Percentiles rank a stretch among this genome's conserved stretches.
Conservation (phyloP, 1,284 basidiomycete genomes). For the Exobasidium cylindrosporum region DNA sequence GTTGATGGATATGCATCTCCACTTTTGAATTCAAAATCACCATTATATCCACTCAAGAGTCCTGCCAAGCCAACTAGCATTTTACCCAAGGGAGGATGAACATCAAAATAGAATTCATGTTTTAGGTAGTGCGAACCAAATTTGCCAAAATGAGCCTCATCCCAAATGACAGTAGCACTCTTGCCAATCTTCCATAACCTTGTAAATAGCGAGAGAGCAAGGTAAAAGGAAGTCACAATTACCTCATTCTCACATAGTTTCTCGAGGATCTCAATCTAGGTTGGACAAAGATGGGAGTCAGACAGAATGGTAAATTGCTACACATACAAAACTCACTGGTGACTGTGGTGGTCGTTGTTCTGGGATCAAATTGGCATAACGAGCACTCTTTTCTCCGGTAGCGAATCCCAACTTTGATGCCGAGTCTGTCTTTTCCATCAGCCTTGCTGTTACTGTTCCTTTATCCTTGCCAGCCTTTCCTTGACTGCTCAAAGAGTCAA, state of each 20-base stretch:
- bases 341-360: slow-evolving; percentile 34
- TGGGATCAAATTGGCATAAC: slow-evolving; percentile 49
- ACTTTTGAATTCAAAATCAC: slow-evolving; percentile 89
- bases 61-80: slow-evolving; percentile 96
- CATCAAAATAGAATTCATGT: slow-evolving; percentile 59
- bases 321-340: slow-evolving; percentile 12
- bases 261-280: slow-evolving; percentile 22
- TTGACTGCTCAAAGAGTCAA: slow-evolving; percentile 3
- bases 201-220: slow-evolving; percentile 86
- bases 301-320: slow-evolving; percentile 1
- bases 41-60: slow-evolving; percentile 84
- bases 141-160: slow-evolving; percentile 64
- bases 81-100: slow-evolving; percentile 94
- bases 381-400: slow-evolving; percentile 17
- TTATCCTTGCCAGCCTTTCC: slow-evolving; percentile 13
- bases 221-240: slow-evolving; percentile 68
- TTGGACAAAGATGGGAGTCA: not conserved
- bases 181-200: slow-evolving; percentile 92
- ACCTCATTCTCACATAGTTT: slow-evolving; percentile 34
- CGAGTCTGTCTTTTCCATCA: slow-evolving; percentile 1
- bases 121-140: slow-evolving; percentile 84
- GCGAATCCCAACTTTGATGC: slow-evolving; percentile 11
- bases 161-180: slow-evolving; percentile 86
- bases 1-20: slow-evolving; percentile 77
- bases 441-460: slow-evolving; percentile 17